Evolutionary conservation across 2,329 filamentous ascomycete genomes (phyloP), one percentile per base, ranked within the genome.

Genomic region (Leptographium galeiforme): DNA sequence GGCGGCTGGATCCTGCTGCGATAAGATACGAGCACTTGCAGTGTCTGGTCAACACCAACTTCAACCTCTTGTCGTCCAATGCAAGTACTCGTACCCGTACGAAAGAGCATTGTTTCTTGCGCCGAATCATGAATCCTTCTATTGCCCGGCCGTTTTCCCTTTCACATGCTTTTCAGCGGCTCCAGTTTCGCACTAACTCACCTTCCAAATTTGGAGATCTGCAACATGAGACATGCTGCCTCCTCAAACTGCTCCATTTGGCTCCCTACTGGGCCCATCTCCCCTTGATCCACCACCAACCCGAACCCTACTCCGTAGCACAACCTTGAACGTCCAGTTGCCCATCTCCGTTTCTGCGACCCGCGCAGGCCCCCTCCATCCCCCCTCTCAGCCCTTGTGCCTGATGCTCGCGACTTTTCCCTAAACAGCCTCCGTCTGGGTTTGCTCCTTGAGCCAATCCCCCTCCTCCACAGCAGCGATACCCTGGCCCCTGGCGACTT

Each of bases 381-480:
- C 25, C 25, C 25, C 25, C 25, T 25, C 25, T 44, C 41, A 44
- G 41, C 41, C 25, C 18, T 44, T 44, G 18, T 19, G 41, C 48
- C 25, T 38, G n/a, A 30, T 30, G 36, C 33, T 7, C 46, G 13
- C 25, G 12, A 48, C 45, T 33, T 56, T 62, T 62, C 62, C 64
- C 62, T 62, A 66, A 64, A 58, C 59, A 62, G 63, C 51, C 47
- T 44, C 56, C 52, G 56, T 56, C 60, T 56, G 58, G 59, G 56
- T 53, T 60, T 57, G 57, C 60, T 60, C 60, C 61, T 63, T 61
- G 61, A 16, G 12, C 13, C 25, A 7, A 16, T 14, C 13, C 25
- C 25, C 16, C 36, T 39, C 41, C 41, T 19, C 41, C 18, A 44
- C 41, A 44, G 25, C 25, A 25, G 25, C 25, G 25, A 25, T 25